Evolutionary conservation across 768 basidiomycete species (phyloP).

Genomic region (Tylopilus intermedius): DNA sequence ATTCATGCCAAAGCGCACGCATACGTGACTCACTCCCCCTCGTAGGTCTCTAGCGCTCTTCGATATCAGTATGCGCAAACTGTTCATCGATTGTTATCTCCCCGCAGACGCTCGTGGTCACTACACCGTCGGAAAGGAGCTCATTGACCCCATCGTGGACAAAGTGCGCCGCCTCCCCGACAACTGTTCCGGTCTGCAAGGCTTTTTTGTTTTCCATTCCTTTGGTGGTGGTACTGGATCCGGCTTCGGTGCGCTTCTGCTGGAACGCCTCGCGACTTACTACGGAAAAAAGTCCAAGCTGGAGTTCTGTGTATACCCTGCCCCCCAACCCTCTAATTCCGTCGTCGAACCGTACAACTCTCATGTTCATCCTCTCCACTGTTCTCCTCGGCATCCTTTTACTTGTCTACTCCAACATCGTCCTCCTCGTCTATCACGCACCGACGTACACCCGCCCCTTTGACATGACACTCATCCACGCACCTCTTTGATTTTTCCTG

Average conservation of each 20-base stretch:
- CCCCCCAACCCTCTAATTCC: constrained; percentile 89
- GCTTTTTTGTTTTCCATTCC: constrained; percentile 99
- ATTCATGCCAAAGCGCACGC: rapidly evolving
- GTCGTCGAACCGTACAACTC: constrained; percentile 99
- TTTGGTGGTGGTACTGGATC: constrained; percentile 99
- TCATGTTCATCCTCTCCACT: constrained; percentile 69
- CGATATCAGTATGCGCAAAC: not conserved
- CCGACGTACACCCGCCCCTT: constrained; percentile 58
- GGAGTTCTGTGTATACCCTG: constrained; percentile 97
- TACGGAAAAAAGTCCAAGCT: constrained; percentile 99
- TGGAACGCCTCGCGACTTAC: constrained; percentile 95
- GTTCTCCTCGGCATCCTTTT: constrained; percentile 67
- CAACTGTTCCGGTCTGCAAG: constrained; percentile 96
- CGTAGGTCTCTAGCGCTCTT: constrained; percentile 39
- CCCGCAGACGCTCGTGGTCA: constrained; percentile 90
- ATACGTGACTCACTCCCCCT: not conserved
- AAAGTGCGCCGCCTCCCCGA: constrained; percentile 94
- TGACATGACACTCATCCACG: constrained; percentile 81
- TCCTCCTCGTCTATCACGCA: constrained; percentile 67
- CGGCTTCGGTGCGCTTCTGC: constrained; percentile 94
- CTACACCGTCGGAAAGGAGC: constrained; percentile 98
- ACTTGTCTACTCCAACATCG: constrained; percentile 75
- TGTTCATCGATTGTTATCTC: constrained; percentile 13
- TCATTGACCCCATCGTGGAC: constrained; percentile 96
- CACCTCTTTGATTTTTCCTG: constrained; percentile 70